phyloP scores from a whole-genome alignment of 257 asterid genomes.

The Gynochthodes officinalis region DNA sequence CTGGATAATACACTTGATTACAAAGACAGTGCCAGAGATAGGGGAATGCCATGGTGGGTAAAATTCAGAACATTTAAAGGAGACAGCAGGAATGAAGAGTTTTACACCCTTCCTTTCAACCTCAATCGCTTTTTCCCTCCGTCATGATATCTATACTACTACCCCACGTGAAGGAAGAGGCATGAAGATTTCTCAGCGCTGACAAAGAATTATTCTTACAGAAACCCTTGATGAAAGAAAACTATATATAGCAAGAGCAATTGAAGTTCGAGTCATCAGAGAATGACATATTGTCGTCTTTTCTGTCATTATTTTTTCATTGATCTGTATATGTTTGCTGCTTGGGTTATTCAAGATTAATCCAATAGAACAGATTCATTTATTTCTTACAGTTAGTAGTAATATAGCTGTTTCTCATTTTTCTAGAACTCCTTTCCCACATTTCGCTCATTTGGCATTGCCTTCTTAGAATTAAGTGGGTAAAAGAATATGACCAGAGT shows the following conservation, averaged over 20 bases:
- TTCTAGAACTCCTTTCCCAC: neutral
- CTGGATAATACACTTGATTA: constrained; percentile 91
- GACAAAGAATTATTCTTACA: neutral
- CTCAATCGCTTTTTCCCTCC: constrained; percentile 97
- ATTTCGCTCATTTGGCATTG: neutral
- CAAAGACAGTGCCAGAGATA: constrained; percentile 85
- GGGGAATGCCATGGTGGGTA: constrained; percentile 99
- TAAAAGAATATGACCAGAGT: neutral
- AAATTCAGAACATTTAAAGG: constrained; percentile 87
- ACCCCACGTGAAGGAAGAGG: neutral
- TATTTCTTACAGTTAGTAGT: neutral
- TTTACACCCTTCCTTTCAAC: constrained; percentile 93
- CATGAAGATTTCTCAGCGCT: neutral
- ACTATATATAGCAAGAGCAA: neutral
- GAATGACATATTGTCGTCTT: constrained; percentile 42
- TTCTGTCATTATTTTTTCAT: constrained; percentile 46
- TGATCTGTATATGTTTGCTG: constrained; percentile 22
- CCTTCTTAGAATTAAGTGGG: no score
- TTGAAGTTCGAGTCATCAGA: constrained; percentile 9
- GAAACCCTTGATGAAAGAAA: neutral
- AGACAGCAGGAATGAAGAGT: constrained; percentile 92
- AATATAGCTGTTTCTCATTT: neutral
- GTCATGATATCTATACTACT: constrained; percentile 35
- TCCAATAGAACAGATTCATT: constrained; percentile 26
- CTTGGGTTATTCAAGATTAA: constrained; percentile 53